These are phyloP conservation scores for Knufia fluminis DNA, from an alignment of 2,329 filamentous ascomycete species.

Conservation along the genomic window DNA sequence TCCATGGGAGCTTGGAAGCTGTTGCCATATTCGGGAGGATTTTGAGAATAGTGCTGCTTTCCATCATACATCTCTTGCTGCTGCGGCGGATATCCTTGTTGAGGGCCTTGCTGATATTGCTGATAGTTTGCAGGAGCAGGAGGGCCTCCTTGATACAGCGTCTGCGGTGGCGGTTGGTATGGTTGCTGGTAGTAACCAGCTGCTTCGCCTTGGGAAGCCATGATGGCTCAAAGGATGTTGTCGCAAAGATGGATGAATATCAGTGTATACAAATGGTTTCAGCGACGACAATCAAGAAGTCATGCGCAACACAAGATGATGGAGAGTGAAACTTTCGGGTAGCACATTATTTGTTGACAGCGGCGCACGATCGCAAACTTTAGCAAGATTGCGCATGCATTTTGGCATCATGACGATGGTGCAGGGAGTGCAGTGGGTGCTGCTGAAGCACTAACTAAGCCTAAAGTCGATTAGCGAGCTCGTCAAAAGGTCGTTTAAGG, in stretches of 20 bases:
- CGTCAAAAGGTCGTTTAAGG: background rate
- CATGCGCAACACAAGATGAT: background rate
- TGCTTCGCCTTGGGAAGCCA: slow-evolving; percentile 22
- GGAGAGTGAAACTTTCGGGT: background rate
- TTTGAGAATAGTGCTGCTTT: slow-evolving; percentile 12
- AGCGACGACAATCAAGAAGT: background rate
- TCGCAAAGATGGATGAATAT: background rate
- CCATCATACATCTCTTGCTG: slow-evolving; percentile 15
- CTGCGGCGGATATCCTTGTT: slow-evolving; percentile 10
- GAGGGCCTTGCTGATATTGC: slow-evolving; percentile 13
- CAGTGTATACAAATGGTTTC: background rate
- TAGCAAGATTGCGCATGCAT: too few relatives aligned
- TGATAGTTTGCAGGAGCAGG: slow-evolving; percentile 11
- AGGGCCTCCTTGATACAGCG: slow-evolving; percentile 11
- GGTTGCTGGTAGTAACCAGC: slow-evolving; percentile 21
- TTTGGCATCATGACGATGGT: too few relatives aligned
- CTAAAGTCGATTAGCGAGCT: background rate
- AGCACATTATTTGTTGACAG: background rate
- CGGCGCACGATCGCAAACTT: background rate
- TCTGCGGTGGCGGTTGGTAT: slow-evolving; percentile 15
- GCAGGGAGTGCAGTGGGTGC: too few relatives aligned
- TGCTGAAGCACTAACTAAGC: too few relatives aligned
- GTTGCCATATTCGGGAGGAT: slow-evolving; percentile 32
- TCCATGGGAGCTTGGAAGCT: slow-evolving; percentile 31
- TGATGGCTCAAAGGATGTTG: slow-evolving; percentile 5